A percentile compares a stretch with the other conserved stretches of the same genome.
Evolutionary conservation across 106 monocot species (phyloP).

Genomic region (Acorus gramineus): DNA sequence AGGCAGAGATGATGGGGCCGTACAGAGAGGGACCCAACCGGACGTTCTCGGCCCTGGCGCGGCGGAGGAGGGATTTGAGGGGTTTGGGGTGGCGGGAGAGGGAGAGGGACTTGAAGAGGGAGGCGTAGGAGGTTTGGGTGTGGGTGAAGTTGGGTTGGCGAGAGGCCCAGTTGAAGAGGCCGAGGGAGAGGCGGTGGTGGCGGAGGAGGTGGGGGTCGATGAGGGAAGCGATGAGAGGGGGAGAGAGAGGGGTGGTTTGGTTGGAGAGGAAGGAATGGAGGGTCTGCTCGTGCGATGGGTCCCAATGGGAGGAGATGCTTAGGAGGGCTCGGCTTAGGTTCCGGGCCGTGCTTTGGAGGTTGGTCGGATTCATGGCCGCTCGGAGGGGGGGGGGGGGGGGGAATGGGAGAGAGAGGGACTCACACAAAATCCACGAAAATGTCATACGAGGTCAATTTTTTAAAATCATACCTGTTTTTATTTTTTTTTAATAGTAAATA

Average conservation of each 20-base stretch:
- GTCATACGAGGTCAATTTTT: no score
- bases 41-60: constrained; percentile 19
- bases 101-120: constrained; percentile 38
- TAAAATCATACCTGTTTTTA: no score
- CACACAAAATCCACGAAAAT: no score
- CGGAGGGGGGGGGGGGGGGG: no score
- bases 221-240: constrained; percentile 33
- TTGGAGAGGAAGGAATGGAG: constrained; percentile 22
- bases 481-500: no score
- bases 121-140: constrained; percentile 24
- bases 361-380: no score
- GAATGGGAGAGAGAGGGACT: no score
- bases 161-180: constrained; percentile 49
- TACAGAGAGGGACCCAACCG: constrained; percentile 18
- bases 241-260: constrained; percentile 7
- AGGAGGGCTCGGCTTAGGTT: constrained; percentile 29
- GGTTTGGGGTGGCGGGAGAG: constrained; percentile 15
- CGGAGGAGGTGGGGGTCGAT: constrained; percentile 49
- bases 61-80: constrained; percentile 19
- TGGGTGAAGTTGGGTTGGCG: constrained; percentile 41
- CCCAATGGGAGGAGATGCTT: constrained; percentile 22
- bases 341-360: not conserved
- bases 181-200: constrained; percentile 33
- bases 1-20: constrained; percentile 21
- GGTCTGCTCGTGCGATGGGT: constrained; percentile 29